Evolutionary conservation across 2,329 filamentous ascomycete species (phyloP), one percentile per base, ranked within the genome.

Genomic region (Stemphylium lycopersici): DNA sequence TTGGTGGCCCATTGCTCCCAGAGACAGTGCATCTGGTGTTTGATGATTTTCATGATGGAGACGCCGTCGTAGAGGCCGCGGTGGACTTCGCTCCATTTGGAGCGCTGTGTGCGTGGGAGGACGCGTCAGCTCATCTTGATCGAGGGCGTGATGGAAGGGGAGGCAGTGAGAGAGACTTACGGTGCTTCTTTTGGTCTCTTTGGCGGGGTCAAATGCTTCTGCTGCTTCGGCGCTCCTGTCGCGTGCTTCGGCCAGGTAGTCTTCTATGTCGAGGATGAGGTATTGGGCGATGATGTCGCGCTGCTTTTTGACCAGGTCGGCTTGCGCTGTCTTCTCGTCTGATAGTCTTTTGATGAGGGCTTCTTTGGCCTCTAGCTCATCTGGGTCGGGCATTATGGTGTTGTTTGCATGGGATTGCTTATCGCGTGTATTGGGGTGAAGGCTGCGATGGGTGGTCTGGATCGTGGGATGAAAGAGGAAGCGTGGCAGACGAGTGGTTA

Each of bases 1-100:
- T 58, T 58, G n/a, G 44, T 45, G 32, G 46, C 41, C 42, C 45
- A 49, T 26, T 39, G 38, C n/a, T 56, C 43, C 44, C 48, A 55
- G 34, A 37, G 41, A 32, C 22, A 32, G 16, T 26, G 33, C n/a
- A 46, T 1, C 7, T 48, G 29, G 36, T 52, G 51, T 22, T n/a
- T 12, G n/a, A 45, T 13, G n/a, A 58, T 44, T 10, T 36, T 40
- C n/a, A 20, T 6, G 3, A 58, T 13, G 11, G 41, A 15, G 18
- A 52, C 43, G 24, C 29, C 22, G 18, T 55, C 43, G 55, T 58
- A 58, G 13, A 26, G 42, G 20, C 42, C 32, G 31, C 6, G 42
- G 42, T 45, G 32, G 3, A 45, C 6, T 7, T 36, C 7, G 13
- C 32, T 6, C 12, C 13, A 36, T 45, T 43, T 43, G 26, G 32